Evolutionary conservation across 179 eudicot genomes (phyloP), one percentile per base, ranked within the genome.

Genomic region (Spinacia oleracea): DNA sequence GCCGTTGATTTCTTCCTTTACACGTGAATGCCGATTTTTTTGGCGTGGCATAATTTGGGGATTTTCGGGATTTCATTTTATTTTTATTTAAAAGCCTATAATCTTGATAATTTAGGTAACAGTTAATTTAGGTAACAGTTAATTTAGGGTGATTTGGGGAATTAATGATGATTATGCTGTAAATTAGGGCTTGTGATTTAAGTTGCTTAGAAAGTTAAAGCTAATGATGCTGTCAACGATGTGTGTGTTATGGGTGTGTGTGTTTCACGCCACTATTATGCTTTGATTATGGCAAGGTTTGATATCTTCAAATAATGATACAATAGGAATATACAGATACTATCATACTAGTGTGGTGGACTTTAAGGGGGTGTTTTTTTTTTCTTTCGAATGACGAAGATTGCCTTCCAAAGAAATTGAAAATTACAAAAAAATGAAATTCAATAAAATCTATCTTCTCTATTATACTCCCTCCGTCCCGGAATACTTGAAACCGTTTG

Each of bases 1-100:
- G 12, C 18, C 81, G 72, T 79, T 72, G 81, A 79, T 78, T 43
- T 58, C 1, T 9, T 40, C n/a, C 0, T 6, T 10, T 5, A 59
- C 68, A 56, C 60, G 70, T 70, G 81, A 78, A 56, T 12, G 35
- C 35, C 64, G n/a, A 64, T 65, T 74, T 74, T 74, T 59, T 55
- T 27, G 50, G 15, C 50, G 27, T 34, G 67, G 67, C 21, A 63
- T 25, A 64, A 15, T 31, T 5, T 29, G 4, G 21, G 42, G 0
- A 1, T 5, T 64, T 15, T 10, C 1, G 31, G 11, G 21, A 15
- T 34, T 40, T 5, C 21, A 21, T 35, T 35, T 35, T 35, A 67
- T 10, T 20, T 21, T 9, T 10, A 40, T 12, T 48, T 40, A 8
- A n/a, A 9, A 14, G 7, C 0, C 4, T 23, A 16, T 58, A 58